Evolutionary conservation across 108 stramenopile genomes (phyloP), one percentile per base, ranked within the genome.

Genomic region (Nitzschia sp.): DNA sequence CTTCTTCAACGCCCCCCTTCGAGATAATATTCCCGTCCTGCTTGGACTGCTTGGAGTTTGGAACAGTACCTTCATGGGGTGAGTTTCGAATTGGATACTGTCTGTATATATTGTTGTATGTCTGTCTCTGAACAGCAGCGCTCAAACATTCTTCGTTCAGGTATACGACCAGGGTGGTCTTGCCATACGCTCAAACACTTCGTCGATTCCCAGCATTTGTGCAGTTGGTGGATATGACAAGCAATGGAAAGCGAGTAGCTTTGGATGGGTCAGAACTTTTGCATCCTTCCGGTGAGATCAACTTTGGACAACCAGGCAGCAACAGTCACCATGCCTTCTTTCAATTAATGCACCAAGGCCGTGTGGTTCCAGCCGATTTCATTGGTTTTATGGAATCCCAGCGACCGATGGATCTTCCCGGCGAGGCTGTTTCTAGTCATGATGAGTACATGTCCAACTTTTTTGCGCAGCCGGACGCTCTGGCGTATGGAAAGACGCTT

Each of bases 401-500:
- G 67, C 67, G 75, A 16, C 84, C 84, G 32, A 63, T 89, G 23
- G 80, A 88, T 26, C 32, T 77, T n/a, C 77, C 66, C 44, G 89
- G 83, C 15, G 88, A 94, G 66, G 48, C 75, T 1, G 89, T 99
- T 2, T 78, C 90, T 26, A 93, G 95, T 80, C 99, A 99, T 73
- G 99, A 99, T 78, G 98, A 98, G 76, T 88, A 98, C 47, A 99
- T 99, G 99, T 81, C 86, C 55, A 96, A 99, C 78, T 99, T 99
- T 73, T 99, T 99, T 78, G 97, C 97, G 5, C 98, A 99, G 72
- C 98, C 98, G 3, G 99, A 99, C 83, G 98, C 98, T 0, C 76
- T 99, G 44, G 99, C 98, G 5, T 78, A 82, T 54, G 98, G 98
- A 41, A 93, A 91, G 70, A 87, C 89, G 0, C 55, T 84, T 15